These are phyloP conservation scores for Gastroboletus turbinatus DNA, from an alignment of 1,284 basidiomycete genomes.

Conservation along the genomic window DNA sequence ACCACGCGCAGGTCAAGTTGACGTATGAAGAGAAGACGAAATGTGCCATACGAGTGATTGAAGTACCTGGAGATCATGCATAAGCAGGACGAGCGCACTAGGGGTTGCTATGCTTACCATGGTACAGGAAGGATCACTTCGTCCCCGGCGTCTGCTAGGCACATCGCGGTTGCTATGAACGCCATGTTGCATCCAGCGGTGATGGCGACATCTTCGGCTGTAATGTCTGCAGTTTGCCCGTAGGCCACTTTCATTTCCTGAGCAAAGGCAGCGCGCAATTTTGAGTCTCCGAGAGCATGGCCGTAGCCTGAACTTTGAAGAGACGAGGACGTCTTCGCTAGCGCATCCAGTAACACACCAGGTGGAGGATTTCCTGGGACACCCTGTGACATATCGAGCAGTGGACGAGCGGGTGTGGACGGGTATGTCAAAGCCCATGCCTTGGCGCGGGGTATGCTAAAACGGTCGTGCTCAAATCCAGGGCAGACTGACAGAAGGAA, in stretches of 20 bases:
- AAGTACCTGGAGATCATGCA: slow-evolving; percentile 57
- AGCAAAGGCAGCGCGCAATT: slow-evolving; percentile 57
- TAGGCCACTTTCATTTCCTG: slow-evolving; percentile 70
- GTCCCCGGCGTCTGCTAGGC: slow-evolving; percentile 69
- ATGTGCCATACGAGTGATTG: slow-evolving; percentile 60
- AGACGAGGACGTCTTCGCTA: slow-evolving; percentile 48
- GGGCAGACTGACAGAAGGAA: no score
- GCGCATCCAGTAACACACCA: slow-evolving; percentile 47
- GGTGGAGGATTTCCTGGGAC: slow-evolving; percentile 71
- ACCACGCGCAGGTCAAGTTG: slow-evolving; percentile 3
- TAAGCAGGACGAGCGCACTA: slow-evolving; percentile 5
- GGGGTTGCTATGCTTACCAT: slow-evolving; percentile 46
- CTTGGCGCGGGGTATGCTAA: slow-evolving; percentile 68
- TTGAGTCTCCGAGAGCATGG: slow-evolving; percentile 61
- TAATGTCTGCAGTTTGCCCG: slow-evolving; percentile 48
- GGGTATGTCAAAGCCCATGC: slow-evolving; percentile 60
- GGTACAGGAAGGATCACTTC: slow-evolving; percentile 81
- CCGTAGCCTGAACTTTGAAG: slow-evolving; percentile 62
- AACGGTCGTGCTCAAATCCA: neutral
- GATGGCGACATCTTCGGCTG: slow-evolving; percentile 54
- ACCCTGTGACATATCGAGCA: slow-evolving; percentile 80
- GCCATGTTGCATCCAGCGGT: slow-evolving; percentile 74
- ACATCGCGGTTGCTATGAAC: slow-evolving; percentile 63
- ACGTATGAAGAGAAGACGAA: slow-evolving; percentile 1
- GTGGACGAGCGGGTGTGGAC: slow-evolving; percentile 43